Percentiles rank a stretch among this genome's conserved stretches.
phyloP scores from a whole-genome alignment of 2,329 filamentous ascomycete genomes.

The Paracamarosporium sp. region DNA sequence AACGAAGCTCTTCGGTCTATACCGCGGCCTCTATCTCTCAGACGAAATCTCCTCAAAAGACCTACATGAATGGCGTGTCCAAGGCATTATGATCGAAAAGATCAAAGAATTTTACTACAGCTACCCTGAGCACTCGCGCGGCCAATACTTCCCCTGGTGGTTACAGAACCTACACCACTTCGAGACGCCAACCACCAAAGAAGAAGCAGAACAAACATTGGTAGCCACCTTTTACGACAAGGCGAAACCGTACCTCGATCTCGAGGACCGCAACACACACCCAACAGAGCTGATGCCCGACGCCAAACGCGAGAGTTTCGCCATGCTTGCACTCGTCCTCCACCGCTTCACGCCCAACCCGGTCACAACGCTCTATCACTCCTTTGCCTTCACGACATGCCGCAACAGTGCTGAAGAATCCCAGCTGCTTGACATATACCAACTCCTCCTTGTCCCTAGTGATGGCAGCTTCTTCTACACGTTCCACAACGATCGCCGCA shows the following conservation, averaged over 20 bases:
- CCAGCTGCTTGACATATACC: no score
- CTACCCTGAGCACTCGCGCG: constrained; percentile 22
- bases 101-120: constrained; percentile 27
- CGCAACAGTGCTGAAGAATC: constrained; percentile 19
- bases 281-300: constrained; percentile 23
- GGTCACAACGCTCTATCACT: constrained; percentile 15
- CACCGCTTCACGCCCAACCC: constrained; percentile 19
- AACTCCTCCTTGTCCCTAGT: no score
- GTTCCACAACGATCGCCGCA: no score
- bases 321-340: constrained; percentile 13
- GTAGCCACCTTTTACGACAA: constrained; percentile 23
- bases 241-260: constrained; percentile 24
- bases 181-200: constrained; percentile 17
- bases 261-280: constrained; percentile 17
- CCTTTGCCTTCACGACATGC: constrained; percentile 30
- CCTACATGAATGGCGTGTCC: constrained; percentile 27
- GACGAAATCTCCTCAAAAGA: constrained; percentile 19
- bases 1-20: constrained; percentile 28
- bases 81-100: constrained; percentile 24
- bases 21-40: constrained; percentile 25
- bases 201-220: constrained; percentile 19
- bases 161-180: constrained; percentile 27
- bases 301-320: constrained; percentile 20
- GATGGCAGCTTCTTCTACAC: no score
- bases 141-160: constrained; percentile 36